These are phyloP conservation scores for Penicillium cinerascens DNA, from an alignment of 495 filamentous ascomycete species.

Conservation along the genomic window DNA sequence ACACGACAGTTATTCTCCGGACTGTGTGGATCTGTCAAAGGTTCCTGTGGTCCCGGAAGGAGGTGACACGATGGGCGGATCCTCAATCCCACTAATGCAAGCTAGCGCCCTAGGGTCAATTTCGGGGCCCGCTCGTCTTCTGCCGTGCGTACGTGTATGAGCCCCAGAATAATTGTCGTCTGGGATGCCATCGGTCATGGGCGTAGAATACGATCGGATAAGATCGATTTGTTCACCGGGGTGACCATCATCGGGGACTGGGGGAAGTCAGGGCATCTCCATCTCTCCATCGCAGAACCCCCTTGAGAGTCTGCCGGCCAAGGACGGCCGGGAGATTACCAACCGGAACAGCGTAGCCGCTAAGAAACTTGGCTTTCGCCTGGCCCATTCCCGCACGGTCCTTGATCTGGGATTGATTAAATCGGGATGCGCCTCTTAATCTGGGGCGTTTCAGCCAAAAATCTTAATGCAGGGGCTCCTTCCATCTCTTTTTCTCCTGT, in stretches of 20 bases:
- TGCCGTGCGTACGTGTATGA: conserved; percentile 19
- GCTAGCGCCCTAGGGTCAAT: conserved; percentile 7
- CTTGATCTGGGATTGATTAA: conserved; percentile 17
- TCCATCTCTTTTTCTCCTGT: neutral
- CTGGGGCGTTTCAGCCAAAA: conserved; percentile 17
- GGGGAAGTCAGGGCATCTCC: neutral
- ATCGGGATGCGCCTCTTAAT: neutral
- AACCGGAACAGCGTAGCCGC: conserved; percentile 10
- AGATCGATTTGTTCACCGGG: no score
- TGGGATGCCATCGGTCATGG: no score
- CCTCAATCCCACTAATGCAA: conserved; percentile 8
- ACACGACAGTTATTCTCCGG: conserved; percentile 17
- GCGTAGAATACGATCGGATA: no score
- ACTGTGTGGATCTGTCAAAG: neutral
- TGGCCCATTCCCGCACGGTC: conserved; percentile 3
- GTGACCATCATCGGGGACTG: no score
- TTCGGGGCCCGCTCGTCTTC: conserved; percentile 4
- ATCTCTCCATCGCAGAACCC: neutral
- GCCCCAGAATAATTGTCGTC: no score
- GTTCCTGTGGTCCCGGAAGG: neutral
- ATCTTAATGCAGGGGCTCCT: neutral
- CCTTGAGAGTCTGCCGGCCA: neutral
- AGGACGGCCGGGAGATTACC: conserved; percentile 8
- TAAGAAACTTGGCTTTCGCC: conserved; percentile 27
- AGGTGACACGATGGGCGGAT: conserved; percentile 13